Percentiles rank a stretch among this genome's conserved stretches.
Conservation (phyloP, 345 rosid genomes). For the Eucalyptus fibrosa region DNA sequence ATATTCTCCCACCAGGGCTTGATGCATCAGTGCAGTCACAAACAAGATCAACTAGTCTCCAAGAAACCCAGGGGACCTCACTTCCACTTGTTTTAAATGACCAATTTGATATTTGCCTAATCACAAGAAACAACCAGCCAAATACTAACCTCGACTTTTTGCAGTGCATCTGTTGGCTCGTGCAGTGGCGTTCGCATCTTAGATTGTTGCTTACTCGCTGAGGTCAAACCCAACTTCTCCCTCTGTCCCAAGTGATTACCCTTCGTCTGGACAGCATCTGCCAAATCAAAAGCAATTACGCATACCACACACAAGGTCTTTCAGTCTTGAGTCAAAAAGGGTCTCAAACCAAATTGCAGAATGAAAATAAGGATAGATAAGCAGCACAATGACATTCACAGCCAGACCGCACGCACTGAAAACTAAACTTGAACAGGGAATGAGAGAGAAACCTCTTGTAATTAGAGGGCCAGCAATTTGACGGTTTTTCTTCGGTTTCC, state of each 20-base stretch:
- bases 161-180: slow-evolving; percentile 53
- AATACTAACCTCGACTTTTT: slow-evolving; percentile 71
- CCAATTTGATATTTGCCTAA: neutral
- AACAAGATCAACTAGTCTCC: neutral
- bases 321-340: neutral
- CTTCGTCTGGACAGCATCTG: slow-evolving; percentile 52
- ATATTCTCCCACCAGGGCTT: neutral
- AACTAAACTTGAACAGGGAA: neutral
- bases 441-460: slow-evolving; percentile 35
- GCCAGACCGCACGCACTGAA: neutral
- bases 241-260: slow-evolving; percentile 62
- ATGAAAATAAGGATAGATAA: neutral
- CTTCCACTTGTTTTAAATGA: neutral
- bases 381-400: neutral
- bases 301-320: neutral
- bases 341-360: neutral
- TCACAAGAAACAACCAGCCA: neutral
- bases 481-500: slow-evolving; percentile 91
- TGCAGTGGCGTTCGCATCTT: slow-evolving; percentile 22
- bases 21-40: neutral
- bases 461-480: slow-evolving; percentile 52
- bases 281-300: neutral
- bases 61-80: neutral
- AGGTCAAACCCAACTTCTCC: slow-evolving; percentile 70
- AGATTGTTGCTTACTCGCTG: slow-evolving; percentile 32